Evolutionary conservation across 1,284 basidiomycete genomes (phyloP), one percentile per base, ranked within the genome.

Genomic region (Ganoderma lucidum): DNA sequence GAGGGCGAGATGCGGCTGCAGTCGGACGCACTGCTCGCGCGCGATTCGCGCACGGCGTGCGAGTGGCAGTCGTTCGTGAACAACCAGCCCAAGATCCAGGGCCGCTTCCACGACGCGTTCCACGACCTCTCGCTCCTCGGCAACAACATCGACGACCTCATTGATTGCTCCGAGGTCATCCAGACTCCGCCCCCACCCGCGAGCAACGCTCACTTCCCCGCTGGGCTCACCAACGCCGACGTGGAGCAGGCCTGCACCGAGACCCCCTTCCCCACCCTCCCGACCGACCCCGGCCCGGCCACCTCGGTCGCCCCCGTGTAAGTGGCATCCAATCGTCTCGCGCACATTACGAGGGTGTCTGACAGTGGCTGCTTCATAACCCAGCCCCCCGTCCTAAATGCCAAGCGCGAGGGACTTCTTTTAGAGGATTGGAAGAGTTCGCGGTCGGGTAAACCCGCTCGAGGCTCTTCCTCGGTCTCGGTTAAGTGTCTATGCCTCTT

Each of bases 191-290:
- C 72, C 28, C 69, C 77, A 8, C 70, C 80, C 65, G 69, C 73
- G 68, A 69, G 71, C 39, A 68, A 55, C n/a, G 75, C 79, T 12
- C 77, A 79, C 71, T 75, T 84, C 70, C 82, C 82, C 32, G 81
- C 81, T 62, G 80, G 80, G 1, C 75, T 77, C 62, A 74, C 70
- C n/a, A 68, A 74, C 65, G 73, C 67, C 23, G 80, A 83, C 68
- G 75, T 84, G 53, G 79, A 83, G 71, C 80, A 81, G 55, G 79
- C 80, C 58, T 72, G 73, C 41, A 65, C 66, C 30, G n/a, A 51
- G 15, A 69, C 69, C 10, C 62, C 69, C 2, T 73, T 73, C 71
- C 73, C 70, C 17, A 70, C 70, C 23, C 72, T 74, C 51, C 64
- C 66, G 35, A 72, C 70, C 23, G 69, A 71, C 67, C 74, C 74